phyloP scores from a whole-genome alignment of 768 basidiomycete genomes.

The Lyophyllum atratum region DNA sequence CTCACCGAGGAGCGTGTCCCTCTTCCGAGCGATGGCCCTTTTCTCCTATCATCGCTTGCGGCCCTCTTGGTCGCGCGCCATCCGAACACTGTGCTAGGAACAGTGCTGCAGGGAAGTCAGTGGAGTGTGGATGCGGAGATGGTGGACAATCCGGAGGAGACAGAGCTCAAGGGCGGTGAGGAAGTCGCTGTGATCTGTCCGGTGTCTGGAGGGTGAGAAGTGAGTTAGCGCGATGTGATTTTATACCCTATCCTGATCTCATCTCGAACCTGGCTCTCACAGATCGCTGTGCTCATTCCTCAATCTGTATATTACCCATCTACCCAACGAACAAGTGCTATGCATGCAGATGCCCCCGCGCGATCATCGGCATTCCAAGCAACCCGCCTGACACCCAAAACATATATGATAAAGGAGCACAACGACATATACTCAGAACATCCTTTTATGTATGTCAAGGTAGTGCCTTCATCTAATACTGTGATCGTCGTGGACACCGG shows the following conservation, averaged over 20 bases:
- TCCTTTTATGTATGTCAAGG: slow-evolving; percentile 56
- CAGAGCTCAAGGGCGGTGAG: slow-evolving; percentile 65
- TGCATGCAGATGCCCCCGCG: neutral
- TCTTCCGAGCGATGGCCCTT: slow-evolving; percentile 43
- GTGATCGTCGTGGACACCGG: slow-evolving; percentile 57
- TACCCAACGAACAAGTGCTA: neutral
- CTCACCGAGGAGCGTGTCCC: slow-evolving; percentile 52
- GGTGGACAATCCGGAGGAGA: slow-evolving; percentile 57
- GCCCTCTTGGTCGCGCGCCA: slow-evolving; percentile 55
- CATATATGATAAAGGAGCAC: slow-evolving; percentile 49
- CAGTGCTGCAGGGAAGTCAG: slow-evolving; percentile 58
- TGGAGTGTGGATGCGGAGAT: slow-evolving; percentile 87
- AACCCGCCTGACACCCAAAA: slow-evolving; percentile 28
- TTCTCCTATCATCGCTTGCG: slow-evolving; percentile 53
- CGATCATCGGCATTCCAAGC: slow-evolving; percentile 28
- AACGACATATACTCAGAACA: slow-evolving; percentile 53
- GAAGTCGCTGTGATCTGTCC: slow-evolving; percentile 82
- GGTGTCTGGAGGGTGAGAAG: slow-evolving; percentile 70
- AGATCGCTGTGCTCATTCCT: neutral
- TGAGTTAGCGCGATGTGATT: neutral
- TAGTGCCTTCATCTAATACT: slow-evolving; percentile 37
- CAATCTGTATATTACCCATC: neutral
- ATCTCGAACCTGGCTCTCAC: slow-evolving; percentile 2
- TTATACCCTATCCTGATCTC: neutral
- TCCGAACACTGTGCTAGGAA: slow-evolving; percentile 48